Evolutionary conservation across 345 rosid genomes (phyloP), one percentile per base, ranked within the genome.

Genomic region (Syzygium aromaticum): DNA sequence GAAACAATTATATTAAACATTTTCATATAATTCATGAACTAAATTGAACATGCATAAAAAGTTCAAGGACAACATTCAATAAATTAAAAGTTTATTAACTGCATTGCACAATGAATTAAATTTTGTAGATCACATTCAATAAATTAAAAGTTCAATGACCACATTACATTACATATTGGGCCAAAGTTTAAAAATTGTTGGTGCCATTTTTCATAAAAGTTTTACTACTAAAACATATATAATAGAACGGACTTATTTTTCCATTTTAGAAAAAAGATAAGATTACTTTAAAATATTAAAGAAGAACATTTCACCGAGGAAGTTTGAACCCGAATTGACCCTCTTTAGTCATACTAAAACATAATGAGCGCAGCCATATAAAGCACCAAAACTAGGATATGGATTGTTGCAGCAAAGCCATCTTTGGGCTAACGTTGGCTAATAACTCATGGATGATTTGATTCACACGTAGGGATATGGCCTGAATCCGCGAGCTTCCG

Each of bases 401-500:
- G 30, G 67, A 61, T 27, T n/a, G 67, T 61, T 61, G 67, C 67
- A 3, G 17, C 12, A 15, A 6, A 6, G n/a, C 19, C 27, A 19
- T n/a, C 13, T 64, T 64, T 28, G 77, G 38, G 77, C 77, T 40
- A 27, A 28, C 2, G 54, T 30, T 38, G 12, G 61, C 12, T n/a
- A 12, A 52, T 85, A n/a, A 63, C n/a, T 73, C 38, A 27, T 23
- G 84, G n/a, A 63, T 78, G 86, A 19, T 86, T 22, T n/a, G 46
- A 54, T 52, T 87, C 46, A 73, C 80, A 38, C 52, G 43, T 84
- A 94, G 98, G 97, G 22, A 86, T 95, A 86, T 96, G 98, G 98
- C 96, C 96, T 16, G 96, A 94, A 89, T 92, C 95, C 7, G 87
- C 91, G 85, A 95, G 98, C 87, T 96, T 96, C 87, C 88, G 77